A percentile compares a stretch with the other conserved stretches of the same genome.
phyloP scores from a whole-genome alignment of 2,329 filamentous ascomycete genomes.

The Penicillium aurantiogriseum region DNA sequence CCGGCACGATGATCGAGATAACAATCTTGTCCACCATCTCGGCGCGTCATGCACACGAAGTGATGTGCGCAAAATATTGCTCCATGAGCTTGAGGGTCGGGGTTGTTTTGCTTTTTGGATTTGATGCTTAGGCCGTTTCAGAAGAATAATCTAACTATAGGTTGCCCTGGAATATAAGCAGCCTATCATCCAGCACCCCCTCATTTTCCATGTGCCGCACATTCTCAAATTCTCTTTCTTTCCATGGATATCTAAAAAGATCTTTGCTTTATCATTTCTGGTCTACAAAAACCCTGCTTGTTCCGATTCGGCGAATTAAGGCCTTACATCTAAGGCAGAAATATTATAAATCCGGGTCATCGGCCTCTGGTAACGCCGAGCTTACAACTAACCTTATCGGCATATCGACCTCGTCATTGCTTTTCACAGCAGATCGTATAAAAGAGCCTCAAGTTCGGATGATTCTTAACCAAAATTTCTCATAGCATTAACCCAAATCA shows the following conservation, averaged over 20 bases:
- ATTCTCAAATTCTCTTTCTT: not conserved
- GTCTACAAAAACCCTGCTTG: not conserved
- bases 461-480: not conserved
- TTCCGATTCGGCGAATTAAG: not conserved
- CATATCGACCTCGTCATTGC: constrained; percentile 4
- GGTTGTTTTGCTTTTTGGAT: not conserved
- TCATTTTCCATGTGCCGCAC: no score
- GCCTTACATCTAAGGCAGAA: not conserved
- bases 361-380: constrained; percentile 6
- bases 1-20: not conserved
- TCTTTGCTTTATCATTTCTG: not conserved
- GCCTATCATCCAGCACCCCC: no score
- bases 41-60: not conserved
- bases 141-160: not conserved
- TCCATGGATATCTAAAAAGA: not conserved
- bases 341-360: not conserved
- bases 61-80: not conserved
- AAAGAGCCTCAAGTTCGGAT: not conserved
- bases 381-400: constrained; percentile 1
- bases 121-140: not conserved
- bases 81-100: no score
- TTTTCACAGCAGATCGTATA: not conserved
- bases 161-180: not conserved
- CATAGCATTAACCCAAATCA: not conserved
- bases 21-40: not conserved